phyloP scores from a whole-genome alignment of 2,329 filamentous ascomycete genomes.

The Domatiomyces catenatus region DNA sequence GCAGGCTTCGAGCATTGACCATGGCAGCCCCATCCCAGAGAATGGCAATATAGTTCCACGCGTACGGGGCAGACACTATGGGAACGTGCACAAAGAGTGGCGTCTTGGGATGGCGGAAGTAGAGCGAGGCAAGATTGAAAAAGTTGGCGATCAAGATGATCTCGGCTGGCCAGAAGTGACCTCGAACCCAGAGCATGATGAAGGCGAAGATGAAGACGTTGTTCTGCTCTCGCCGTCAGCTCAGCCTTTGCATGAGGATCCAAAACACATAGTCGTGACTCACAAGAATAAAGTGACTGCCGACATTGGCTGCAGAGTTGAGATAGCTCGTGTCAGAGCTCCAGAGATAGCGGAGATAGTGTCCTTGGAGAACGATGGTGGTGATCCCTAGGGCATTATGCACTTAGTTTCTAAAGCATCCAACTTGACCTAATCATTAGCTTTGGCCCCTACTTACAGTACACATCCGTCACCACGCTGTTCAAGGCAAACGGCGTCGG shows the following conservation, averaged over 20 bases:
- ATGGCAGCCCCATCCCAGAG: conserved; percentile 83
- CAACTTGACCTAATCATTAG: neutral
- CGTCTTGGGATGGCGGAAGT: conserved; percentile 62
- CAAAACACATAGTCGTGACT: neutral
- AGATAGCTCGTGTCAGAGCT: conserved; percentile 47
- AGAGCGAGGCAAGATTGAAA: conserved; percentile 60
- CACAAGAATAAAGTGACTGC: conserved; percentile 60
- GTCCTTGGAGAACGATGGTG: conserved; percentile 47
- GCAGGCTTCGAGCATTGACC: conserved; percentile 50
- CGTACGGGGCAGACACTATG: conserved; percentile 60
- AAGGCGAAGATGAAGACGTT: conserved; percentile 73
- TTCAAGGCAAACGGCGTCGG: conserved; percentile 64
- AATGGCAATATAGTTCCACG: conserved; percentile 72
- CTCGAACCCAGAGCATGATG: conserved; percentile 66
- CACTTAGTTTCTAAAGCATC: neutral
- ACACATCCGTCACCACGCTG: conserved; percentile 47
- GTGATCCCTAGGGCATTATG: conserved; percentile 2
- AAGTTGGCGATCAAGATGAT: conserved; percentile 66
- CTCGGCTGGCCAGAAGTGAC: conserved; percentile 60
- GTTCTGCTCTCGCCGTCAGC: conserved; percentile 29
- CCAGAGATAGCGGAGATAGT: conserved; percentile 65
- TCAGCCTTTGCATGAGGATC: too few species aligned
- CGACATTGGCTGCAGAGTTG: conserved; percentile 58
- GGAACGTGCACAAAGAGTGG: conserved; percentile 62
- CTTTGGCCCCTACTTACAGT: conserved; percentile 44